Base-by-base conservation (phyloP, 2,329 filamentous ascomycete genomes). In the Calonectria naviculata region DNA sequence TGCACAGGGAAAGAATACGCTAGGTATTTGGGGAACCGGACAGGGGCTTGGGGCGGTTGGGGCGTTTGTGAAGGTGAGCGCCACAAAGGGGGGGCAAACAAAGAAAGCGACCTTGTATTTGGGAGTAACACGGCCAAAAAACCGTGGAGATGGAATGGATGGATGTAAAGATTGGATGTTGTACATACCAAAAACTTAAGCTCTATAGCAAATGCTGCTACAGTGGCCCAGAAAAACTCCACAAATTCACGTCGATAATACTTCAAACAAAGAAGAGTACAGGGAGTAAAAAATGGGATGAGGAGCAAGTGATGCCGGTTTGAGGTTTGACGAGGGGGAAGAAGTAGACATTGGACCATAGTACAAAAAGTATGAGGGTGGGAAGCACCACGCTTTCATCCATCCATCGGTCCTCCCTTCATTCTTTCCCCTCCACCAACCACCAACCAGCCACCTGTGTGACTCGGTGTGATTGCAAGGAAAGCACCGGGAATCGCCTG, bases 211-310 rank as follows among this genome's bases (percentile, higher is more conserved):
- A 38, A 34, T 26, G 21, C 21, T 24, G 38, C n/a, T 44, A 44
- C 63, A 56, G 44, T 17, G 21, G 31, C 52, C 34, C 13, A 54
- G 49, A 56, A 19, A 46, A 26, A 13, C 31, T 38, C 52, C 47
- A 65, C n/a, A 34, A 46, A 56, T 42, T 19, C 28, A 34, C 29
- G 24, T 17, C 28, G 26, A 44, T 9, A 24, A 15, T 38, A 34
- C 29, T 17, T 15, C 67, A 52, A 31, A 52, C 24, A 19, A 60
- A n/a, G n/a, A 52, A 60, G 49, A 61, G 47, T 60, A 52, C 52
- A 65, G 46, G 28, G n/a, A 44, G 67, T 24, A 36, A 63, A 69
- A 49, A 31, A 65, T 52, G 52, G 41, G 52, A 46, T 26, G 38
- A 47, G 21, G 17, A 28, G 38, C 42, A 42, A 38, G 17, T 62